Base-by-base conservation (phyloP, 371 early-diverging fungal genomes). In the Mucor circinelloides region DNA sequence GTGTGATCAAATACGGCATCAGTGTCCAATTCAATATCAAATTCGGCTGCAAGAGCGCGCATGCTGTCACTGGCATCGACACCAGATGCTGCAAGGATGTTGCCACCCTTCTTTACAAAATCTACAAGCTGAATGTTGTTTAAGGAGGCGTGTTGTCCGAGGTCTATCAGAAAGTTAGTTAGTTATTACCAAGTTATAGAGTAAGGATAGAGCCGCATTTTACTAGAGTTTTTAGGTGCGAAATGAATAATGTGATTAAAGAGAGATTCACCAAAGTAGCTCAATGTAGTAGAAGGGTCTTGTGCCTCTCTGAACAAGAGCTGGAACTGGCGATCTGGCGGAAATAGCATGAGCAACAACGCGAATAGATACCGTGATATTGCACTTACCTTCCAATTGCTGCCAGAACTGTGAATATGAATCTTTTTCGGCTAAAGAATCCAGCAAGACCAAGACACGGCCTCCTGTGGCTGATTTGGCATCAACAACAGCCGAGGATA, bases 91-190 rank as follows among this genome's bases (percentile, higher is more conserved):
- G 95, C 68, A 9, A 99, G 65, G 42, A 97, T 75, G 74, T 97
- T 98, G n/a, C 98, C 99, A 36, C 97, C 98, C 28, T 85, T 81
- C 56, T 95, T 90, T 32, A 97, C 89, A 77, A 93, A 99, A 52
- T 94, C 87, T 58, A 95, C 79, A 15, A 99, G 77, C 38, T 84
- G 64, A n/a, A 77, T 72, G 38, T 84, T 85, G 56, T 66, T 79
- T 54, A 92, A 64, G 2, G 71, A 70, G 27, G 73, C 68, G 54
- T 87, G 86, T 58, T 87, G 80, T 21, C 64, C 81, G 71, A 76
- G 42, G 10, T 58, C 75, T 77, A 42, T 6, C 3, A 46, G 2
- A 46, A 6, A 19, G 5, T 46, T 1, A 46, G 46, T 46, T 17
- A n/a, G n/a, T n/a, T n/a, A n/a, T n/a, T n/a, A n/a, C n/a, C 46